A percentile compares a stretch with the other conserved stretches of the same genome.
These are phyloP conservation scores for Geotrichum cucujoidarum DNA, from an alignment of 1,139 yeast species.

Conservation along the genomic window DNA sequence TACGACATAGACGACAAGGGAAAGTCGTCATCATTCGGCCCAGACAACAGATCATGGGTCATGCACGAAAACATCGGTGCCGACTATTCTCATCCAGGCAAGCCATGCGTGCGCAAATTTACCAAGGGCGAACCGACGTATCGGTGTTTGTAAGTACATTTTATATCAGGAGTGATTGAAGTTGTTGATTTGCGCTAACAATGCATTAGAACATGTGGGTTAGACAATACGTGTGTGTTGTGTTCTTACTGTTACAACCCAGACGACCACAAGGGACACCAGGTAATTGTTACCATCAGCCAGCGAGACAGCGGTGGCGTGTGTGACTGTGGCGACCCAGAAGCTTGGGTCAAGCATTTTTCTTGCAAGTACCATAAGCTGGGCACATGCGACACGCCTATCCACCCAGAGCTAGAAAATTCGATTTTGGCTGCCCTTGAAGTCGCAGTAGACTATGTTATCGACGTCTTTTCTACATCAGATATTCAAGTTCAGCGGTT, in stretches of 20 bases:
- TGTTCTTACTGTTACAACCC: slow-evolving; percentile 75
- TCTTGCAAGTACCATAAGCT: slow-evolving; percentile 46
- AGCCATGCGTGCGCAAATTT: slow-evolving; percentile 75
- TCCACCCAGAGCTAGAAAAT: slow-evolving; percentile 29
- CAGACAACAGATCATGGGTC: slow-evolving; percentile 22
- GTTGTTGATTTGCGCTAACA: background rate
- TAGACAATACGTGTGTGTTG: slow-evolving; percentile 80
- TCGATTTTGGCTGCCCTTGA: slow-evolving; percentile 44
- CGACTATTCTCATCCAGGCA: slow-evolving; percentile 49
- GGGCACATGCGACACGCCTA: slow-evolving; percentile 24
- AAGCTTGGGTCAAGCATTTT: slow-evolving; percentile 61
- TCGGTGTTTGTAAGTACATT: slow-evolving; percentile 48
- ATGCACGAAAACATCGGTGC: slow-evolving; percentile 25
- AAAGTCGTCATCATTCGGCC: slow-evolving; percentile 5
- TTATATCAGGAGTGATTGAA: background rate
- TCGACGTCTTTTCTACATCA: slow-evolving; percentile 60
- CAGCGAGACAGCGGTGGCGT: slow-evolving; percentile 85
- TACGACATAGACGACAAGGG: slow-evolving; percentile 13
- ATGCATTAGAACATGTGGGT: slow-evolving; percentile 65
- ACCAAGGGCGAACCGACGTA: slow-evolving; percentile 83
- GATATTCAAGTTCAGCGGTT: slow-evolving; percentile 38
- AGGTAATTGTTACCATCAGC: slow-evolving; percentile 66
- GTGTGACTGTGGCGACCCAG: slow-evolving; percentile 91
- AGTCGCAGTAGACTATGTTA: slow-evolving; percentile 60
- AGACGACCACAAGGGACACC: slow-evolving; percentile 69